These are phyloP conservation scores for Sphagnurus paluster DNA, from an alignment of 1,284 basidiomycete genomes.

Conservation along the genomic window DNA sequence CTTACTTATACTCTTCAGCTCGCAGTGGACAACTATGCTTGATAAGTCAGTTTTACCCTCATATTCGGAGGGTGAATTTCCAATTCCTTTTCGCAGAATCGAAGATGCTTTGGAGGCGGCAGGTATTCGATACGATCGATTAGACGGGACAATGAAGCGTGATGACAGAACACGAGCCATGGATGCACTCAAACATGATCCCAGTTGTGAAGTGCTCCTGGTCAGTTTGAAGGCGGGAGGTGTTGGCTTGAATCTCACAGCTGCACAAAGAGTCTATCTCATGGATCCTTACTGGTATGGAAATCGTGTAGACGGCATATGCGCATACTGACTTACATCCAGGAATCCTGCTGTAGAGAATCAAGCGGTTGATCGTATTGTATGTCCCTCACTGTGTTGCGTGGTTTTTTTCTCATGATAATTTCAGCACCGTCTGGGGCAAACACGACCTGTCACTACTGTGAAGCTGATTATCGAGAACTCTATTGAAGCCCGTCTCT, in stretches of 20 bases:
- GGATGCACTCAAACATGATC: conserved; percentile 85
- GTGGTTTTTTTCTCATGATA: conserved; percentile 13
- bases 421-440: conserved; percentile 85
- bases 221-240: conserved; percentile 97
- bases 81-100: conserved; percentile 53
- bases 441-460: conserved; percentile 88
- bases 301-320: not conserved
- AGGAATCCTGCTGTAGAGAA: conserved; percentile 98
- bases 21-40: conserved; percentile 95
- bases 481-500: conserved; percentile 87
- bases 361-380: conserved; percentile 91
- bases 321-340: conserved; percentile 8
- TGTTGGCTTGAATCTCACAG: conserved; percentile 92
- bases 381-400: conserved; percentile 30
- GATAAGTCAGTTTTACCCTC: conserved; percentile 66
- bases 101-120: conserved; percentile 86
- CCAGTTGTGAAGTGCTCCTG: conserved; percentile 86
- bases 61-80: not conserved
- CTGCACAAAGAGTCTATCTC: conserved; percentile 90
- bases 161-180: conserved; percentile 90
- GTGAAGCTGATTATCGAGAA: conserved; percentile 92
- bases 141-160: conserved; percentile 97
- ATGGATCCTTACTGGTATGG: conserved; percentile 94
- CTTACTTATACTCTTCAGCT: conserved; percentile 45
- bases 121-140: conserved; percentile 82